Base-by-base conservation (phyloP, 345 rosid species). In the Cardamine occulta region DNA sequence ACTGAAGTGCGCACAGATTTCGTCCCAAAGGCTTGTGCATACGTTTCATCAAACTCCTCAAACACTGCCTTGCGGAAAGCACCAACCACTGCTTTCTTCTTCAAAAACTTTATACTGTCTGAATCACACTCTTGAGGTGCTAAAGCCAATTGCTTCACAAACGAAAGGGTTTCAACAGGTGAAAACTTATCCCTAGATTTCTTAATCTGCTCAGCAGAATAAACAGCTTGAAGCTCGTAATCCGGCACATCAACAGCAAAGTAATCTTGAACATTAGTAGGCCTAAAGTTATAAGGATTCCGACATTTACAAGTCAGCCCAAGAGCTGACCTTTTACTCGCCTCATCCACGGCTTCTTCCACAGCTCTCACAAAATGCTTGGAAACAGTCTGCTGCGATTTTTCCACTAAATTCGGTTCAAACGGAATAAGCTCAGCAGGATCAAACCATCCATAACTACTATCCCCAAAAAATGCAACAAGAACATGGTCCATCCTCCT, bases 401-500 rank as follows among this genome's bases (percentile, higher is more conserved):
- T 96, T 44, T 96, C 99, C 0, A 66, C 61, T 55, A 84, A 84
- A 83, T 96, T 59, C 0, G 64, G 74, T 37, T 89, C 97, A 23
- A 96, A 96, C 2, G 89, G 92, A 63, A 96, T 80, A 76, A 96
- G 98, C 89, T 93, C 99, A 6, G 97, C 94, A 0, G 98, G 98
- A 76, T 96, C 99, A 42, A 93, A 93, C 99, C 99, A 96, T 1
- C 99, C 99, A 69, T 93, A 96, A 78, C 99, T 93, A 77, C 97
- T 96, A 73, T 96, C 99, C 12, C 99, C 97, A 62, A 93, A 96
- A 75, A 96, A 96, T 0, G 99, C 99, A 75, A 89, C 99, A 77
- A 96, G 79, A 5, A 93, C 93, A 85, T 85, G 88, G 7, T 91
- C 99, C 13, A 88, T 87, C 74, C 89, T 86, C 80, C 98, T 84